Evolutionary conservation across 1,139 yeast genomes (phyloP), one percentile per base, ranked within the genome.

Genomic region (Blastobotrys niveus): DNA sequence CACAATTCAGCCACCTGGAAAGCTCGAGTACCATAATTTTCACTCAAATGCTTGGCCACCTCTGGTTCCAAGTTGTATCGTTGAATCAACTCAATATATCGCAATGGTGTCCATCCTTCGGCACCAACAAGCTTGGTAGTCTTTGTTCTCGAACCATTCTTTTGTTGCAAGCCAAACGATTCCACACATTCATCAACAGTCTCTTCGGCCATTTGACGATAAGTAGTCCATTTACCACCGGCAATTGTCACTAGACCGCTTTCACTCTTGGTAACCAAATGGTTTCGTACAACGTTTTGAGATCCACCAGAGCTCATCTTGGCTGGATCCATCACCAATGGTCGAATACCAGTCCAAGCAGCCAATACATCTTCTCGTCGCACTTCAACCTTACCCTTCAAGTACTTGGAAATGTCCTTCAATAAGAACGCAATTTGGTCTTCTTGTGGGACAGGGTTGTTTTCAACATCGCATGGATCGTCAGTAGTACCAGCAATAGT

Each of bases 181-280:
- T 77, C 73, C 45, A 86, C 73, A 48, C 86, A 78, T 55, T 79
- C 79, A 65, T 86, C 83, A 42, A 89, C 82, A 40, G 96, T 86
- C 70, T 89, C 96, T 69, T 88, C 81, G 30, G 97, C 96, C 97
- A 89, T 89, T 70, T 87, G 95, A 70, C 97, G 78, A 71, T 88
- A 89, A 34, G 97, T 89, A 47, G 97, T 89, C 97, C 97, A 89
- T 69, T 89, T 89, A 66, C 97, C 97, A 60, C 97, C 97, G 24
- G 95, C 83, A 57, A 89, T 84, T 40, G 97, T 89, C 42, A 89
- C 73, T 56, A 89, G 74, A 20, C 91, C 93, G 42, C 82, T 72
- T 48, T 73, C 77, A 19, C 94, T 77, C 37, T 79, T 74, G 57
- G 83, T 76, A 49, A 89, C 76, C 61, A 89, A 73, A 66, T 89